These are phyloP conservation scores for Diaporthe sp. DNA, from an alignment of 2,329 filamentous ascomycete genomes.

Conservation along the genomic window DNA sequence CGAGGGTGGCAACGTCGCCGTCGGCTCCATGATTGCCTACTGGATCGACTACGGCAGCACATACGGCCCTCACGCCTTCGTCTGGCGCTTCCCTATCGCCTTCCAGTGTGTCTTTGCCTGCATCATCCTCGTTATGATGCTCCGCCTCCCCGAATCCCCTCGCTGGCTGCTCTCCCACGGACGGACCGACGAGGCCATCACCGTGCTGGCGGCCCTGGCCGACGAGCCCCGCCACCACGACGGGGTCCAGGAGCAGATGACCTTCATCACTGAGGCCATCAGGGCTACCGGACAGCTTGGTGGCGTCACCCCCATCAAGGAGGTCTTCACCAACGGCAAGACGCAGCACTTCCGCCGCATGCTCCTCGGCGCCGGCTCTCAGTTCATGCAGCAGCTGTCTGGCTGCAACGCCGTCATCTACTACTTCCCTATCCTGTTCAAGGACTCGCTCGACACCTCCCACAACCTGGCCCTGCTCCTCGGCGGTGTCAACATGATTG, in stretches of 20 bases:
- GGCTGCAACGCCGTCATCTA: conserved; percentile 64
- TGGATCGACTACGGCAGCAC: conserved; percentile 59
- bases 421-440: conserved; percentile 63
- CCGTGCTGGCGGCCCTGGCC: conserved; percentile 65
- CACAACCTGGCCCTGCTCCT: conserved; percentile 61
- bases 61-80: conserved; percentile 51
- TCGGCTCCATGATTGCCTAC: conserved; percentile 59
- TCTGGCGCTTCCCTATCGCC: conserved; percentile 57
- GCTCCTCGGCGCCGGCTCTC: conserved; percentile 45
- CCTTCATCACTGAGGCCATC: conserved; percentile 55
- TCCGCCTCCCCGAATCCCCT: conserved; percentile 67
- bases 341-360: conserved; percentile 45
- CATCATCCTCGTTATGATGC: conserved; percentile 56
- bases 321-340: conserved; percentile 46
- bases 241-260: conserved; percentile 61
- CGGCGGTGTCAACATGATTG: conserved; percentile 64
- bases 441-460: conserved; percentile 47
- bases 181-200: conserved; percentile 65
- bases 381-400: conserved; percentile 48
- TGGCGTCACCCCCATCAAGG: conserved; percentile 48
- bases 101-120: conserved; percentile 61
- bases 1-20: conserved; percentile 59
- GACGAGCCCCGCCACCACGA: conserved; percentile 63
- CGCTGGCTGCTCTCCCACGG: conserved; percentile 62
- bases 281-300: conserved; percentile 49